A percentile compares a stretch with the other conserved stretches of the same genome.
Conservation (phyloP, 2,329 filamentous ascomycete species). For the Pezicula rhizophila region DNA sequence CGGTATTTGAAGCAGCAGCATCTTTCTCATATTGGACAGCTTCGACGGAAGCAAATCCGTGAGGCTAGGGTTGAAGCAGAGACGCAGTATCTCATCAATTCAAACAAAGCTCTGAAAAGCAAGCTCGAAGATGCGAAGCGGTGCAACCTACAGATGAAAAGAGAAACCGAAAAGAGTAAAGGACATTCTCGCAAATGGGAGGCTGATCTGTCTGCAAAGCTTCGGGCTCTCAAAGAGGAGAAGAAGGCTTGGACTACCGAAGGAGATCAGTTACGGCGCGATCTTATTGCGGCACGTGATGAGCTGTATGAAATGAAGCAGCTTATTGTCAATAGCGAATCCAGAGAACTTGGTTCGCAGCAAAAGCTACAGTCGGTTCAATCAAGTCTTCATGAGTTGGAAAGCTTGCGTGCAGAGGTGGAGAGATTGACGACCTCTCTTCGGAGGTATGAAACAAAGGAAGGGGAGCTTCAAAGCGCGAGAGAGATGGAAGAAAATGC, state of each 20-base stretch:
- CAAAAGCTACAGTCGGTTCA: constrained; percentile 61
- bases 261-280: constrained; percentile 48
- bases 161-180: constrained; percentile 66
- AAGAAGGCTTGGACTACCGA: constrained; percentile 59
- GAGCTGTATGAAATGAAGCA: constrained; percentile 61
- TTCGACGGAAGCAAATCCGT: constrained; percentile 67
- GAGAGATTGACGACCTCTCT: constrained; percentile 54
- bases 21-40: constrained; percentile 71
- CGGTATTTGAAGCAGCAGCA: constrained; percentile 80
- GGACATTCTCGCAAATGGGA: constrained; percentile 75
- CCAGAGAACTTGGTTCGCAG: constrained; percentile 56
- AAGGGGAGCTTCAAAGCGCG: constrained; percentile 52
- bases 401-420: constrained; percentile 52
- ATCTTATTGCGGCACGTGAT: constrained; percentile 49
- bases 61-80: constrained; percentile 77
- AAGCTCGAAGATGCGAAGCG: constrained; percentile 69
- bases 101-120: constrained; percentile 66
- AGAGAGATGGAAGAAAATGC: constrained; percentile 53
- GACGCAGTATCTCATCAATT: constrained; percentile 73
- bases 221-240: constrained; percentile 62
- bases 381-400: constrained; percentile 53
- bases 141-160: constrained; percentile 62
- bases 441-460: constrained; percentile 56
- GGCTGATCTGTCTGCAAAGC: constrained; percentile 59
- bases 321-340: constrained; percentile 63